Evolutionary conservation across 2,329 filamentous ascomycete genomes (phyloP).

Genomic region (Coniella lustricola): DNA sequence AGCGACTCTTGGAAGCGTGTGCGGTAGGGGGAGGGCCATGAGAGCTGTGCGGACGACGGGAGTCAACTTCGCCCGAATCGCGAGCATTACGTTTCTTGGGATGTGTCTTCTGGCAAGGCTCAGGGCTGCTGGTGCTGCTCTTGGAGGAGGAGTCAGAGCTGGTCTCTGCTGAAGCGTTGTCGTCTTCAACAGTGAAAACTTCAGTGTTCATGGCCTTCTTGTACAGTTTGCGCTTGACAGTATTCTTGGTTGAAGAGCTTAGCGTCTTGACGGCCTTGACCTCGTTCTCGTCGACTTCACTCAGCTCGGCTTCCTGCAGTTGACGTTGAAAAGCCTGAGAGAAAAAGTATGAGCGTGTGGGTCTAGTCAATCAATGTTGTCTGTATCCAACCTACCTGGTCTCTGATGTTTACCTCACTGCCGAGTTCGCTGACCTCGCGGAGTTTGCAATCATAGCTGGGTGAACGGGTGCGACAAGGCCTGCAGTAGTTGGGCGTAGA

Average conservation of each 20-base stretch:
- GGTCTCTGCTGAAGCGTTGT: constrained; percentile 7
- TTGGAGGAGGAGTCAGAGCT: constrained; percentile 8
- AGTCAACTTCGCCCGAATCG: constrained; percentile 1
- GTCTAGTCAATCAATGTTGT: not conserved
- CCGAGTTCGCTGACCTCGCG: constrained; percentile 14
- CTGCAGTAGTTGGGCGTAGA: constrained; percentile 15
- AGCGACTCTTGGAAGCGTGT: no score
- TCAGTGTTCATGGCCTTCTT: constrained; percentile 6
- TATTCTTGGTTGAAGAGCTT: constrained; percentile 10
- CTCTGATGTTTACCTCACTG: constrained; percentile 1
- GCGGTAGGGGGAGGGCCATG: no score
- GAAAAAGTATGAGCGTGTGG: not conserved
- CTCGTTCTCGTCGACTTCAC: constrained; percentile 12
- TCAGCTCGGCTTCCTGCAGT: constrained; percentile 12
- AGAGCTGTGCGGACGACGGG: not conserved
- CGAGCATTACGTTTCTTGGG: constrained; percentile 3
- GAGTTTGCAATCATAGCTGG: constrained; percentile 7
- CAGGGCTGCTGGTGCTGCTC: constrained; percentile 1
- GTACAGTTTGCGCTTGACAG: not conserved
- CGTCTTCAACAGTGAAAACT: constrained; percentile 11
- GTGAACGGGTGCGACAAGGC: constrained; percentile 12
- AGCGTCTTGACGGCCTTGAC: not conserved
- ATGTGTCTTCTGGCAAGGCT: not conserved
- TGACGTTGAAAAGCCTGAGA: constrained; percentile 13
- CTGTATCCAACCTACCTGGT: constrained; percentile 1